Base-by-base conservation (phyloP, 768 basidiomycete species). In the Tulasnella sp. region DNA sequence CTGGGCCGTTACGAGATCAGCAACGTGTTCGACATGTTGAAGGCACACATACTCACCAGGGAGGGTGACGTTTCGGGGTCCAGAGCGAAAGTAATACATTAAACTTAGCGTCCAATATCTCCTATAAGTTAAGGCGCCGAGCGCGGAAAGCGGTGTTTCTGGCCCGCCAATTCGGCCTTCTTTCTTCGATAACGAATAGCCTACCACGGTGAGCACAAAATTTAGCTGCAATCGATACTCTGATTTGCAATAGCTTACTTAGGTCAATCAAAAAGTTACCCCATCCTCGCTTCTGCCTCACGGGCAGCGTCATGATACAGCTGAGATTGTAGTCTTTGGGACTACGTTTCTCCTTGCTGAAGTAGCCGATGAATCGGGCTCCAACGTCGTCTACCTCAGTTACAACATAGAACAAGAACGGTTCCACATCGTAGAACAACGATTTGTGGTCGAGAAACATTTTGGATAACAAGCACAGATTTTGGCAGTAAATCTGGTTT, bases 401-500 rank as follows among this genome's bases (percentile, higher is more conserved):
- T 73, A 96, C 88, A 62, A 99, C 93, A 69, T 99, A 99, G 73
- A 99, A 99, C 43, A 99, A 73, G 71, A 99, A 99, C 0, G 96
- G 96, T 70, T 99, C 96, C 62, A 98, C 94, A 70, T 98, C 94
- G 72, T 98, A 97, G 71, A 97, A 97, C 49, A 98, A 79, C 15
- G 93, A 97, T 69, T 98, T 98, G 73, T 96, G 92, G 68, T 97
- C 91, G 63, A 98, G 79, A 70, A 98, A 98, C 93, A 97, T 97
- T 70, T 96, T 97, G 58, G 94, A 94, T 36, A 98, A 76, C 59
- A 98, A 75, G 69, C 94, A 98, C 25, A 99, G 78, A 69, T 99
- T 98, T 68, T 99, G 96, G 68, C 96, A 98, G 69, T 97, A 99
- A 65, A 98, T 98, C 87, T 90, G 27, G 39, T 14, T 9, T 29